Base-by-base conservation (phyloP, 805 yeast species). In the Huiozyma naganishii region DNA sequence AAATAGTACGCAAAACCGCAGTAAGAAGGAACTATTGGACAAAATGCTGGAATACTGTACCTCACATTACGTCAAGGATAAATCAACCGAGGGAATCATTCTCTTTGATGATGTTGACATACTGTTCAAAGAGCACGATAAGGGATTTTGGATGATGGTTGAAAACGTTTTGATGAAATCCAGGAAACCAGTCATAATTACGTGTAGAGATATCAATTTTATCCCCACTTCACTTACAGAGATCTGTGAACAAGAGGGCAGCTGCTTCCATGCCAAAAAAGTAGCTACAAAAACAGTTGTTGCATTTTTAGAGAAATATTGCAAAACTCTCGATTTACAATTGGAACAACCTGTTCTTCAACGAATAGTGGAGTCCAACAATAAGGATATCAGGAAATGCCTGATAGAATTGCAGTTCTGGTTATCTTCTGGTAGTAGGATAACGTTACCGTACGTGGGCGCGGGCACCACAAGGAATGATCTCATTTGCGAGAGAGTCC, bases 61-160 rank as follows among this genome's bases (percentile, higher is more conserved):
- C 4, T 83, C 95, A 0, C 87, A 86, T 47, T 66, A 83, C 39
- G 89, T 90, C 1, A 85, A 81, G 49, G 67, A 67, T 40, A 54
- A 54, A 36, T 51, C 52, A 10, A 50, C 58, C n/a, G 71, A 76
- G 46, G 88, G 90, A 6, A 66, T 87, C 6, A 79, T 92, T 4
- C 61, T 92, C 32, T 69, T 90, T 45, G 95, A 89, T 52, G 96
- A 90, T 53, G 89, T 84, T 36, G 95, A 90, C 57, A 68, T 85
- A 8, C 59, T 89, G 13, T 86, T 82, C 53, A 86, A 77, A 43
- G 77, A 73, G 36, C 77, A 74, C 30, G 97, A 92, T 53, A 76
- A 74, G 45, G 77, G 78, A 1, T 89, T 90, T 56, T 92, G 97
- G 96, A 55, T 70, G 1, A 77, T 81, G 2, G 70, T 87, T 2